Conservation (phyloP, 306 rosid genomes). For the Spatholobus suberectus region DNA sequence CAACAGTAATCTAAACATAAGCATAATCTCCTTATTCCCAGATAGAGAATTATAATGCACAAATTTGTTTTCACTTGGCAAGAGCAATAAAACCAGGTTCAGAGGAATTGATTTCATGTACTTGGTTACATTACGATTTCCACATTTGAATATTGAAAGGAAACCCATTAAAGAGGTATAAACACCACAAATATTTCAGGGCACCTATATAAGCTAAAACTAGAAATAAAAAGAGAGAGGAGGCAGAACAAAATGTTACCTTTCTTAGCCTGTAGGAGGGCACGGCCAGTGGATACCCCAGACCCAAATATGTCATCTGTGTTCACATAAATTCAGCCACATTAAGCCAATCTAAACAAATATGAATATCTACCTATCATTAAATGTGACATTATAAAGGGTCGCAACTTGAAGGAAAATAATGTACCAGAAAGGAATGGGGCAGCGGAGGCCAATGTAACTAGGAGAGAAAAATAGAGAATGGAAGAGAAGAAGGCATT, state of each 20-base stretch:
- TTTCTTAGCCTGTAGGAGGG: slow-evolving; percentile 80
- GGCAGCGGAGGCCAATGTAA: slow-evolving; percentile 55
- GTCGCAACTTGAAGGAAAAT: not conserved
- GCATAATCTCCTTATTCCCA: not conserved
- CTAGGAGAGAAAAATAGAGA: slow-evolving; percentile 50
- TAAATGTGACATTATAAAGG: not conserved
- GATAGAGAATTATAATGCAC: not conserved
- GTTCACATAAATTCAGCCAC: not conserved
- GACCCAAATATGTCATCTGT: slow-evolving; percentile 61
- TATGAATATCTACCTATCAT: not conserved
- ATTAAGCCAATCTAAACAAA: slow-evolving; percentile 1
- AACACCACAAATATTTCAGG: too few species aligned
- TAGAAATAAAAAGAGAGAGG: not conserved
- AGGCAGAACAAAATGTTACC: slow-evolving; percentile 43
- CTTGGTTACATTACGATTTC: not conserved
- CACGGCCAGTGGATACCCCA: slow-evolving; percentile 54
- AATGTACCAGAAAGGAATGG: slow-evolving; percentile 64
- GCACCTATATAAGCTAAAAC: too few species aligned
- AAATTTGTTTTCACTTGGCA: not conserved
- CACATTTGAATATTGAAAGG: not conserved
- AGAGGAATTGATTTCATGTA: not conserved
- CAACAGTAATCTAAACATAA: too few species aligned
- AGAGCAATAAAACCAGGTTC: not conserved
- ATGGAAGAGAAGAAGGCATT: slow-evolving; percentile 48
- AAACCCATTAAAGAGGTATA: not conserved